Conservation (phyloP, 768 basidiomycete species). For the Collybiopsis luxurians region DNA sequence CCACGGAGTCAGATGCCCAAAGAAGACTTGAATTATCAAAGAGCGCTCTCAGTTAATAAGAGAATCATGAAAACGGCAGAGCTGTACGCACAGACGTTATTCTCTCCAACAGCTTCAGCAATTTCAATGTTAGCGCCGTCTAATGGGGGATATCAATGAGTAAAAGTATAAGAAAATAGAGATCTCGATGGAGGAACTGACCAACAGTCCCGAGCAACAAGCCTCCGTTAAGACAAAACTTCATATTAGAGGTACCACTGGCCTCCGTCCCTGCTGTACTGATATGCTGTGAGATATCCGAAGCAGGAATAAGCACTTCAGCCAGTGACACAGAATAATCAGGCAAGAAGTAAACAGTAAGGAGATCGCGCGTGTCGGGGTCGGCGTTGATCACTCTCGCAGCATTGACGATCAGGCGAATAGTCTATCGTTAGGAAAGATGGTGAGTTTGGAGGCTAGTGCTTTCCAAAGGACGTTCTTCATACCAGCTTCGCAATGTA, state of each 20-base stretch:
- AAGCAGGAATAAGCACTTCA: constrained; percentile 85
- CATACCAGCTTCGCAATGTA: constrained; percentile 87
- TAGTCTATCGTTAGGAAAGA: constrained; percentile 47
- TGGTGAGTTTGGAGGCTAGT: neutral
- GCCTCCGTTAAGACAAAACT: constrained; percentile 90
- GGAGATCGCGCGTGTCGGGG: constrained; percentile 82
- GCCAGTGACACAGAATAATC: constrained; percentile 90
- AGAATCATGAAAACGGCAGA: neutral
- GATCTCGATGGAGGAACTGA: constrained; percentile 25
- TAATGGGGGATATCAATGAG: constrained; percentile 12
- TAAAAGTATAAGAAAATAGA: neutral
- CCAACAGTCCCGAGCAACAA: constrained; percentile 82
- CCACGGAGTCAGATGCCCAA: constrained; percentile 79
- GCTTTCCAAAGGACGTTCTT: neutral
- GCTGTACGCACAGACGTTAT: constrained; percentile 77
- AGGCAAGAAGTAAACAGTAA: constrained; percentile 92
- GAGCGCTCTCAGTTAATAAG: neutral
- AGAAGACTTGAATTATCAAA: constrained; percentile 63
- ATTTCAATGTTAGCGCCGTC: constrained; percentile 98
- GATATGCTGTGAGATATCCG: constrained; percentile 95
- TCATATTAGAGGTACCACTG: constrained; percentile 69
- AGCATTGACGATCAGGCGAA: constrained; percentile 92
- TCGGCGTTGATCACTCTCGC: constrained; percentile 79
- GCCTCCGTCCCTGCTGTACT: constrained; percentile 96
- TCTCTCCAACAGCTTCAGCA: constrained; percentile 91